Evolutionary conservation across 2,329 filamentous ascomycete species (phyloP), one percentile per base, ranked within the genome.

Genomic region (Ophiosphaerella herpotricha): DNA sequence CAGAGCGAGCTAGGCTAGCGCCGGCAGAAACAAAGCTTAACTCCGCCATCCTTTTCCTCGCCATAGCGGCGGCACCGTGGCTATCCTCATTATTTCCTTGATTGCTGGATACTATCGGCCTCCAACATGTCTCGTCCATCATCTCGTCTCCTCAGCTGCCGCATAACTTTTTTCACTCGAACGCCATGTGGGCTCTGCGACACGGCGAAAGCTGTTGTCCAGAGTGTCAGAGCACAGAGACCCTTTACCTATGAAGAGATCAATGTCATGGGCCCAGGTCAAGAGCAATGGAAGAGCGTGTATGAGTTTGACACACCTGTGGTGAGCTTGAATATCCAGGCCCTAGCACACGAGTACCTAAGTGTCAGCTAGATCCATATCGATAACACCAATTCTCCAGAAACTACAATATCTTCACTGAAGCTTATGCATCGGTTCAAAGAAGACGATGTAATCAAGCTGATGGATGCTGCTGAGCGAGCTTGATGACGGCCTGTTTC

Each of bases 281-380:
- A 81, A 13, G 81, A 84, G 54, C 75, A 77, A 21, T 93, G 89
- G 89, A 85, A 83, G 63, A 80, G 86, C 41, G 66, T 91, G 1
- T 93, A 93, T 67, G 89, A 91, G 50, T 90, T 91, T 68, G 89
- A 93, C 60, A 89, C 90, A 7, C 89, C 89, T 0, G 89, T 92
- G 65, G 89, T 92, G 77, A 64, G 75, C 53, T 14, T 33, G 21
- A n/a, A 29, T 34, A 14, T 45, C 35, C 46, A 40, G 47, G 36
- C 23, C n/a, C 18, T 23, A 24, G 34, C 46, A 8, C 38, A 24
- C 36, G 53, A 61, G 58, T 60, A 63, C 58, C 60, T 68, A 39
- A 67, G 41, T 57, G 56, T 49, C 51, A 40, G 43, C 6, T 51
- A 83, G 81, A 75, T 87, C 26, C 84, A 87, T 63, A 75, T 92